Conservation (phyloP, 2,329 filamentous ascomycete species). For the Gaeumannomyces tritici region DNA sequence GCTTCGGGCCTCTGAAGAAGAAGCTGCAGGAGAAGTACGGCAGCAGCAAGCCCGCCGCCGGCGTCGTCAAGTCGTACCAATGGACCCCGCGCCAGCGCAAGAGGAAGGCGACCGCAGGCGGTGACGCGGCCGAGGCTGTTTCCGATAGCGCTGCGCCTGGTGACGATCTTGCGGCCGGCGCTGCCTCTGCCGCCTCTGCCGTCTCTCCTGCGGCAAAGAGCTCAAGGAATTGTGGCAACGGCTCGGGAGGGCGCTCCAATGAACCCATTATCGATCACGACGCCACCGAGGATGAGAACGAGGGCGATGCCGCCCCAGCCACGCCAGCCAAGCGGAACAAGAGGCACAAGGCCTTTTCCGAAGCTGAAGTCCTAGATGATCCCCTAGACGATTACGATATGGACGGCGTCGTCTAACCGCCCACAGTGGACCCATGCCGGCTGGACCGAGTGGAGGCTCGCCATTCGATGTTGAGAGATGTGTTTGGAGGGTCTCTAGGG, state of each 20-base stretch:
- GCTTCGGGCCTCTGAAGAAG: conserved; percentile 49
- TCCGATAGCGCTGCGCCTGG: not conserved
- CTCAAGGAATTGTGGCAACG: not conserved
- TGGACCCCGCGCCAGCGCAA: not conserved
- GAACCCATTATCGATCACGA: not conserved
- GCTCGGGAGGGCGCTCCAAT: not conserved
- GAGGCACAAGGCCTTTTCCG: not conserved
- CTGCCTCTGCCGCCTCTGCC: not conserved
- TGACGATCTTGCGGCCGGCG: too few species aligned
- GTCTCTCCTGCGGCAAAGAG: not conserved
- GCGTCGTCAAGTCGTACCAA: not conserved
- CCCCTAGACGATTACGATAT: not conserved
- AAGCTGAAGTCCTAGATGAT: not conserved
- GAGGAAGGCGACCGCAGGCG: not conserved
- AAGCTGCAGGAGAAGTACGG: conserved; percentile 34
- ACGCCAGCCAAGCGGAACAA: not conserved
- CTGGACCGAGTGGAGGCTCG: too few species aligned
- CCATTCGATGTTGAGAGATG: too few species aligned
- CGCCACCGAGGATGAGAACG: not conserved
- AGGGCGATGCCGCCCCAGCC: not conserved
- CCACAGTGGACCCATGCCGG: too few species aligned
- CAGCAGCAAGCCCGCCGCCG: not conserved
- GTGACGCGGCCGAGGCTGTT: not conserved
- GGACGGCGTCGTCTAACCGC: not conserved
- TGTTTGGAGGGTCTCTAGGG: too few species aligned